Percentiles rank a stretch among this genome's conserved stretches.
Evolutionary conservation across 1,284 basidiomycete species (phyloP).

Genomic region (Cutaneotrichosporon sp.): DNA sequence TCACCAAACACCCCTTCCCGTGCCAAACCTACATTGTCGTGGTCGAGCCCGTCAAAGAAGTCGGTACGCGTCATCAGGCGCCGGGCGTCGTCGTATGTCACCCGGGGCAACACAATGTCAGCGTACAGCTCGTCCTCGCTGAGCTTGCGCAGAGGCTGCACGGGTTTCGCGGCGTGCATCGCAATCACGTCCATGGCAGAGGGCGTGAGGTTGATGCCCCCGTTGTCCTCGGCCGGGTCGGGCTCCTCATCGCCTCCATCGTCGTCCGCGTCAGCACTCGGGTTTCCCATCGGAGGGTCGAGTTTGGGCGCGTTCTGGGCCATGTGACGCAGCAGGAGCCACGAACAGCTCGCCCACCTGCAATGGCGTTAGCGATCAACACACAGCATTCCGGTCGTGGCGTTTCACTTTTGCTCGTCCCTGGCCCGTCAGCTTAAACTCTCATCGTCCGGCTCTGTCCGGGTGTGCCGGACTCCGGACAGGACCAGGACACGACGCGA

Average conservation of each 20-base stretch:
- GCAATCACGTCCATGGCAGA: slow-evolving; percentile 13
- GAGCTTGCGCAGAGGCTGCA: background rate
- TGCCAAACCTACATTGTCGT: slow-evolving; percentile 46
- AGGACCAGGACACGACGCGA: background rate
- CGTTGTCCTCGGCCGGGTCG: background rate
- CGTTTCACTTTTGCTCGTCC: slow-evolving; percentile 67
- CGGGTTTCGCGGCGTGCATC: background rate
- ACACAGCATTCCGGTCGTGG: slow-evolving; percentile 1
- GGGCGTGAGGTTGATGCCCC: slow-evolving; percentile 15
- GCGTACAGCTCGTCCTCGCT: slow-evolving; percentile 24
- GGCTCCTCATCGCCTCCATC: background rate
- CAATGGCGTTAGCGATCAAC: background rate
- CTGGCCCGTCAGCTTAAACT: slow-evolving; percentile 25
- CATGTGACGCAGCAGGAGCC: slow-evolving; percentile 70
- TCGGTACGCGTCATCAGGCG: slow-evolving; percentile 80
- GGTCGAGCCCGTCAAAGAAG: slow-evolving; percentile 64
- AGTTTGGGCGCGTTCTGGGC: slow-evolving; percentile 48
- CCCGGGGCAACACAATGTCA: slow-evolving; percentile 40
- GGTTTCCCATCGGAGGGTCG: background rate
- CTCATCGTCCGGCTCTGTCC: background rate
- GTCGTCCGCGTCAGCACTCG: background rate
- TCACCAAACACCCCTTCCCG: slow-evolving; percentile 5
- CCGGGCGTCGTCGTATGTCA: slow-evolving; percentile 50
- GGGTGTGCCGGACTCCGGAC: background rate
- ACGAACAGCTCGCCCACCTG: slow-evolving; percentile 62